phyloP scores from a whole-genome alignment of 371 early-diverging fungal species.

The Blakeslea trispora region DNA sequence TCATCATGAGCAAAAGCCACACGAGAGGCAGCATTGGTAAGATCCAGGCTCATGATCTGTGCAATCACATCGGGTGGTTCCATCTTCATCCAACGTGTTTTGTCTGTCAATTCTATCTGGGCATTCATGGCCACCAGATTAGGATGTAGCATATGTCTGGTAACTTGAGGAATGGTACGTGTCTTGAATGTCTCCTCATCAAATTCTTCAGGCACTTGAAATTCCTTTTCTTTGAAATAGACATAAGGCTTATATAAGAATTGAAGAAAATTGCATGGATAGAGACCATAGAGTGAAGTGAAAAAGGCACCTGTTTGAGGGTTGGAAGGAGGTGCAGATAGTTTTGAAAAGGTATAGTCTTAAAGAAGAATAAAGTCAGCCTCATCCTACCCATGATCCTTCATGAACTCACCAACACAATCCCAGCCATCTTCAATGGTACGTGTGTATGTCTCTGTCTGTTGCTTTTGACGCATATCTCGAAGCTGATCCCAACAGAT shows the following conservation, averaged over 20 bases:
- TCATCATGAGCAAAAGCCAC: conserved; percentile 39
- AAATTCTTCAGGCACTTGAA: conserved; percentile 49
- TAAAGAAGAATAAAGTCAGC: not conserved
- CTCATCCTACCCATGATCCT: no score
- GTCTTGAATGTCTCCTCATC: conserved; percentile 52
- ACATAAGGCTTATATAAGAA: conserved; percentile 57
- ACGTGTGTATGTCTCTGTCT: conserved; percentile 20
- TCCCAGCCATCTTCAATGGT: conserved; percentile 44
- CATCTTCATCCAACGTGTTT: conserved; percentile 64
- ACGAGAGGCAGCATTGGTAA: conserved; percentile 61
- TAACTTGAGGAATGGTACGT: conserved; percentile 51
- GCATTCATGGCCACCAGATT: conserved; percentile 53
- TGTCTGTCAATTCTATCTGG: conserved; percentile 56
- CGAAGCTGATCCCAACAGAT: conserved; percentile 66
- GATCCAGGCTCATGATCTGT: conserved; percentile 63
- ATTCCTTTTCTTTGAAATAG: conserved; percentile 45
- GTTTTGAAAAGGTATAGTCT: conserved; percentile 58
- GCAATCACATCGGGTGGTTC: conserved; percentile 71
- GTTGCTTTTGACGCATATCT: conserved; percentile 45
- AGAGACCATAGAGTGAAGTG: conserved; percentile 66
- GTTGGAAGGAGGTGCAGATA: conserved; percentile 56
- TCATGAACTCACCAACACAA: conserved; percentile 39
- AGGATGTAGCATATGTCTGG: conserved; percentile 64
- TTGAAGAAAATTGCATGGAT: conserved; percentile 63
- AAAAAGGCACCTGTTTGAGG: conserved; percentile 61